A percentile compares a stretch with the other conserved stretches of the same genome.
Evolutionary conservation across 768 basidiomycete genomes (phyloP).

Genomic region (Cystobasidium ongulense): DNA sequence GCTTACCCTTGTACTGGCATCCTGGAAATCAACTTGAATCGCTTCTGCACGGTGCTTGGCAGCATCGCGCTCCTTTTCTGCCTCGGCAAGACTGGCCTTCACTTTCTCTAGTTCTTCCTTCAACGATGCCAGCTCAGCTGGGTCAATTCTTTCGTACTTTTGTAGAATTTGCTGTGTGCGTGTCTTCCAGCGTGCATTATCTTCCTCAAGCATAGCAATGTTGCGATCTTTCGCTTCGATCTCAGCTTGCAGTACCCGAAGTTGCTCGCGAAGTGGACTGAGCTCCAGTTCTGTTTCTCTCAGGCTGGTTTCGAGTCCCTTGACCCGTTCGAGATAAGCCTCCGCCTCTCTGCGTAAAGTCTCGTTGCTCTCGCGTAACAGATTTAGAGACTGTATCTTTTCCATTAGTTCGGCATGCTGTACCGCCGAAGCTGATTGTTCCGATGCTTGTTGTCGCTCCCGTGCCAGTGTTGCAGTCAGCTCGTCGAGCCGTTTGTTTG

Average conservation of each 20-base stretch:
- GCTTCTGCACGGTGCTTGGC: background rate
- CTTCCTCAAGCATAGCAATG: slow-evolving; percentile 62
- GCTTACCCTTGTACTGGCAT: slow-evolving; percentile 33
- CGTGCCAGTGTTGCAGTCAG: slow-evolving; percentile 62
- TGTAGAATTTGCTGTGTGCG: slow-evolving; percentile 69
- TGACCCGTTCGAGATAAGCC: slow-evolving; percentile 58
- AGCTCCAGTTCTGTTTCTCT: slow-evolving; percentile 60
- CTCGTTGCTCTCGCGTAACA: slow-evolving; percentile 78
- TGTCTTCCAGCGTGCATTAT: slow-evolving; percentile 73
- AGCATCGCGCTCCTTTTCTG: background rate
- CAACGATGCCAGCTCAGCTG: slow-evolving; percentile 68
- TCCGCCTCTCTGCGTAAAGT: slow-evolving; percentile 72
- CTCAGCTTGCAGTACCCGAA: slow-evolving; percentile 61
- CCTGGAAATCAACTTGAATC: background rate
- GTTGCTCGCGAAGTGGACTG: slow-evolving; percentile 66
- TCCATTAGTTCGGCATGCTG: slow-evolving; percentile 78
- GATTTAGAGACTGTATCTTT: slow-evolving; percentile 74
- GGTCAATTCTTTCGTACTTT: slow-evolving; percentile 87
- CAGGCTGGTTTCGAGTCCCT: slow-evolving; percentile 51
- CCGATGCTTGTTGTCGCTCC: slow-evolving; percentile 70
- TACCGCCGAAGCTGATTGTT: slow-evolving; percentile 61
- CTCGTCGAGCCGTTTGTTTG: slow-evolving; percentile 63
- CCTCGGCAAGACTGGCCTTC: slow-evolving; percentile 31
- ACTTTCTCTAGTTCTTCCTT: slow-evolving; percentile 54
- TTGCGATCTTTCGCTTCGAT: slow-evolving; percentile 63